Conservation (phyloP, 140 eudicot genomes). For the Oenanthe javanica region DNA sequence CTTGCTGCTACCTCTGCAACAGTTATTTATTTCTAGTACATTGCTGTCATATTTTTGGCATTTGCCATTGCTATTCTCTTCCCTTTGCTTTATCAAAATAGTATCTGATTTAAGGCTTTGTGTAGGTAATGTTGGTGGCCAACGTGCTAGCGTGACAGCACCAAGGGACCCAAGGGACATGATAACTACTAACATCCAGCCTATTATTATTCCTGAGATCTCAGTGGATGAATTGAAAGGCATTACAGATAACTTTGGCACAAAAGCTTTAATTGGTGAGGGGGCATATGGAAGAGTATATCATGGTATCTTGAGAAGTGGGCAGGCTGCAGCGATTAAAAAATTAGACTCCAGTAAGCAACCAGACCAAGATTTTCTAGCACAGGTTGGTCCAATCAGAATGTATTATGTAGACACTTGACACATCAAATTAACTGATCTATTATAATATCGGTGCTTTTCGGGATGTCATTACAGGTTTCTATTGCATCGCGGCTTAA, state of each 20-base stretch:
- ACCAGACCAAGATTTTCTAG: conserved; percentile 45
- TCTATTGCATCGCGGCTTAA: conserved; percentile 56
- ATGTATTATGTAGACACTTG: background rate
- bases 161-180: conserved; percentile 28
- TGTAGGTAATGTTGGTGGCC: conserved; percentile 31
- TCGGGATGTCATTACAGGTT: conserved; percentile 28
- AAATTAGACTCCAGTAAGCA: conserved; percentile 42
- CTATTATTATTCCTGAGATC: conserved; percentile 42
- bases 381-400: conserved; percentile 38
- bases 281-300: conserved; percentile 70
- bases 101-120: background rate
- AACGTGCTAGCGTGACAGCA: conserved; percentile 30
- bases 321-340: conserved; percentile 48
- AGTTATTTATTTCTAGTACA: background rate
- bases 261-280: conserved; percentile 56
- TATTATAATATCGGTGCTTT: background rate
- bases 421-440: background rate
- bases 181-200: conserved; percentile 32
- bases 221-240: conserved; percentile 52
- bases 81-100: background rate
- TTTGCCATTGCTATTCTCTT: background rate
- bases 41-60: background rate
- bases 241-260: conserved; percentile 49
- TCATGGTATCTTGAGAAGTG: conserved; percentile 45
- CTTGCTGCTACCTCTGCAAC: background rate